These are phyloP conservation scores for Aphanomyces astaci DNA, from an alignment of 352 stramenopile species.

Conservation along the genomic window DNA sequence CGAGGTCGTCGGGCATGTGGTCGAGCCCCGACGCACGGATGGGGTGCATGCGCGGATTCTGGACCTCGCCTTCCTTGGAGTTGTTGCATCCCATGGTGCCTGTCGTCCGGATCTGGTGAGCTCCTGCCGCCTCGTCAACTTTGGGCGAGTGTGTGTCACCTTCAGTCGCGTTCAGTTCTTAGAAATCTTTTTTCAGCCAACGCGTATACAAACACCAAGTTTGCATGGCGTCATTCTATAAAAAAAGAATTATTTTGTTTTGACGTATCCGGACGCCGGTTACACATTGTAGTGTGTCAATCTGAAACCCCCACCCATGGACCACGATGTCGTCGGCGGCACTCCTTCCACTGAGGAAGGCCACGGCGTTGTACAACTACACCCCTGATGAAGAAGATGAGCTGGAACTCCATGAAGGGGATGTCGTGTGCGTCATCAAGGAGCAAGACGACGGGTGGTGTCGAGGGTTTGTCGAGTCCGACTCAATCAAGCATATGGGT, in stretches of 20 bases:
- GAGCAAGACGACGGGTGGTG: conserved; percentile 21
- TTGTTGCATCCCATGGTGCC: conserved; percentile 49
- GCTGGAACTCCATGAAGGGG: not conserved
- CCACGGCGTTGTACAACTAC: conserved; percentile 8
- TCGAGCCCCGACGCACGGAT: conserved; percentile 19
- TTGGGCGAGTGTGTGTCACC: not conserved
- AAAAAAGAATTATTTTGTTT: not conserved
- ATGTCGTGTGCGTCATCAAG: conserved; percentile 6
- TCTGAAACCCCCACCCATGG: not conserved
- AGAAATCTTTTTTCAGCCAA: no score
- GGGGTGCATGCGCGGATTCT: conserved; percentile 6
- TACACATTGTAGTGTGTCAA: not conserved
- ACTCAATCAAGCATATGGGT: not conserved
- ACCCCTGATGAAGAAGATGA: conserved; percentile 12
- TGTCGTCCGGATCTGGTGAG: not conserved
- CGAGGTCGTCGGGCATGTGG: conserved; percentile 59
- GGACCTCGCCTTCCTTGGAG: conserved; percentile 40
- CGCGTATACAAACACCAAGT: not conserved
- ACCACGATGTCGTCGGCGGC: not conserved
- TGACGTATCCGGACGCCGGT: not conserved
- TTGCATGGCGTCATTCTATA: not conserved
- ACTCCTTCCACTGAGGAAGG: not conserved
- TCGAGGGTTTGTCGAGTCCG: not conserved
- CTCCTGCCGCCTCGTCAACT: not conserved
- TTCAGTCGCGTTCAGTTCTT: not conserved